Base-by-base conservation (phyloP, 257 asterid genomes). In the Solanum clarkiae region DNA sequence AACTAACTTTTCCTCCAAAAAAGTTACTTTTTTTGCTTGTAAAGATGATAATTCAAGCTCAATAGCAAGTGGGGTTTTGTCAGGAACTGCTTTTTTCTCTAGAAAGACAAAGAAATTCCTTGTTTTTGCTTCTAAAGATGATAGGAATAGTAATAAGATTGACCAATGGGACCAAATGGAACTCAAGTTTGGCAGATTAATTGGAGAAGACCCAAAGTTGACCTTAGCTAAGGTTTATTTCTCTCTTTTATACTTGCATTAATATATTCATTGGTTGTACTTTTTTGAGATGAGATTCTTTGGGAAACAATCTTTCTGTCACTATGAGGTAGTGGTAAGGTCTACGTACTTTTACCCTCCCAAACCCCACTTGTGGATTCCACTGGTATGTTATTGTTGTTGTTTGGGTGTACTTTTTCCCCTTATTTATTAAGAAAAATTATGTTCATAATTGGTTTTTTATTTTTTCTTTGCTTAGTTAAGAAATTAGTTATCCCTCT, bases 141-240 rank as follows among this genome's bases (percentile, higher is more conserved):
- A 93, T 56, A 81, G 42, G 22, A 60, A 5, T 29, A 66, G 82
- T 29, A 75, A 94, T 32, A 90, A 90, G 63, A 91, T 96, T 81
- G 95, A 92, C 84, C 92, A 91, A 44, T 94, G 97, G 98, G 98
- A 96, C 62, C 89, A 86, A 77, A 93, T 96, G 99, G 99, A 96
- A 90, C 95, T 96, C 80, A 93, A 96, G 90, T 95, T 95, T 80
- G 99, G 99, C 47, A 87, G 93, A 90, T 91, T 96, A 94, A 84
- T 96, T 81, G 99, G 98, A 77, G 99, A 96, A 91, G 98, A 96
- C 97, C 98, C 99, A 79, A 94, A 95, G 91, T 51, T 94, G 70
- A 95, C 98, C 85, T 66, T 95, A 83, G 97, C 99, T 49, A 96
- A 96, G 99, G 99, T 96, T 77, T 82, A 54, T 81, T 53, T 65